Base-by-base conservation (phyloP, 345 rosid genomes). In the Heritiera littoralis region DNA sequence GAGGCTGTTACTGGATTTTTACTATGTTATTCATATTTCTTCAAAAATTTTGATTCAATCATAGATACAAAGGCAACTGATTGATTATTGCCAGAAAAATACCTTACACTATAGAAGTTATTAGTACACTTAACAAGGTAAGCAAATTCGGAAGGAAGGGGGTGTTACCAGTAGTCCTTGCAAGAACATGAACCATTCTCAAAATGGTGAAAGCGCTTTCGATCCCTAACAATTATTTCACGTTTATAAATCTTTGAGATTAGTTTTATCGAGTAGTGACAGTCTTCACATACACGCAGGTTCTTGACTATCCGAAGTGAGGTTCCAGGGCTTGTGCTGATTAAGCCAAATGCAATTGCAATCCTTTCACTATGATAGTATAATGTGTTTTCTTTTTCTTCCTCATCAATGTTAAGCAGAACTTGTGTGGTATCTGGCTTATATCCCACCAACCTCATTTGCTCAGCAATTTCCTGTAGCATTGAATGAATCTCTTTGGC, bases 181-280 rank as follows among this genome's bases (percentile, higher is more conserved):
- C 77, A 75, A 59, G 77, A 75, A 75, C 77, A 75, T 43, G 23
- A 85, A 0, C 97, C 95, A 60, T 87, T 83, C 87, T 87, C 76
- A 56, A 93, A 93, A 86, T 88, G 97, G 83, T 88, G 97, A 79
- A 92, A 90, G 45, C 92, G 90, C 79, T 88, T 89, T 51, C 92
- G 68, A 72, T 93, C 94, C 38, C 93, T 80, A 9, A 93, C 89
- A 3, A 86, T 79, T 58, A 89, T 89, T 80, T 81, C 82, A 4
- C 91, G 86, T 9, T 79, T 72, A 38, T 92, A 89, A n/a, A 85
- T 76, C 67, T 86, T 81, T 3, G 96, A 92, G 79, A 92, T 90
- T 69, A 90, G 86, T 78, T 92, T 90, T 28, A 89, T 75, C 23
- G 92, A 88, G 11, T 89, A 81, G 67, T 93, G 98, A 72, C 98